Base-by-base conservation (phyloP, 1,284 basidiomycete genomes). In the Phylloboletellus chloephorus region DNA sequence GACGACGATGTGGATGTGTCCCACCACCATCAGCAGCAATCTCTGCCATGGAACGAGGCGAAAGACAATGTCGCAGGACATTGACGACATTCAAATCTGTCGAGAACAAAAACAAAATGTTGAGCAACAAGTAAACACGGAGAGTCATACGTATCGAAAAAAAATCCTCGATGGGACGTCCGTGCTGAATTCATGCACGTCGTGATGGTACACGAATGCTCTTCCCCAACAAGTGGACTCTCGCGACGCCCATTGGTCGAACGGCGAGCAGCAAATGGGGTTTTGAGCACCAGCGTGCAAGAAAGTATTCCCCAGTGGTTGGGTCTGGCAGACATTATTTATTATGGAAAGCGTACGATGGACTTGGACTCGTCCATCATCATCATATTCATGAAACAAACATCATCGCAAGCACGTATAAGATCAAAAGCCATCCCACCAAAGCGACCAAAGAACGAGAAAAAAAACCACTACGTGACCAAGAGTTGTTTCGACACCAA, bases 401-500 rank as follows among this genome's bases (percentile, higher is more conserved):
- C n/a, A n/a, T n/a, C n/a, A n/a, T n/a, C n/a, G n/a, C n/a, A n/a
- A n/a, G n/a, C n/a, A n/a, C n/a, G n/a, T n/a, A n/a, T n/a, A n/a
- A n/a, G n/a, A n/a, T n/a, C n/a, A n/a, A n/a, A n/a, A n/a, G n/a
- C n/a, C n/a, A n/a, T n/a, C n/a, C n/a, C n/a, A n/a, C n/a, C n/a
- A n/a, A n/a, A n/a, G 16, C 24, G 5, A 37, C n/a, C 13, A 11
- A 23, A 30, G 7, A 26, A 28, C 15, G 20, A 10, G 39, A 10
- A 23, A 30, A 12, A 3, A 13, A 28, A 13, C 8, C 0, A 15
- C 25, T 28, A 48, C 10, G 41, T 39, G 4, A 63, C 46, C 39
- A 60, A 48, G 5, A 92, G 67, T 55, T 85, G 79, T 57, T 82
- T 83, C 10, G 90, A 88, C 15, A 88, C 77, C 44, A 95, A 65